These are phyloP conservation scores for Colletotrichum zoysiae DNA, from an alignment of 2,329 filamentous ascomycete species.

Conservation along the genomic window DNA sequence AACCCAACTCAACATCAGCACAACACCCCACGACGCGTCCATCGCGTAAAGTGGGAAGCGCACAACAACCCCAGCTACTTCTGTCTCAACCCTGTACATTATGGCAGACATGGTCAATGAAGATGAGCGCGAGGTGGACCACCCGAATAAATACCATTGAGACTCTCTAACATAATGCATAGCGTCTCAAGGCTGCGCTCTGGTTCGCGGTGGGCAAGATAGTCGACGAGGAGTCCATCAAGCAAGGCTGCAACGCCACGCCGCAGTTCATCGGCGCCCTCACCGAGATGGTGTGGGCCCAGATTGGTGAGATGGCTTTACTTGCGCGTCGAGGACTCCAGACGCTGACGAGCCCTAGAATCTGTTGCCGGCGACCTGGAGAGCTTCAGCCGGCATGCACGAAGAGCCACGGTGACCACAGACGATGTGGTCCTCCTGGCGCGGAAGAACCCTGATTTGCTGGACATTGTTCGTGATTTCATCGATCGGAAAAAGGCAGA, in stretches of 20 bases:
- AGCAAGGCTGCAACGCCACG: constrained; percentile 84
- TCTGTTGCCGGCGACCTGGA: constrained; percentile 69
- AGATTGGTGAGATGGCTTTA: constrained; percentile 66
- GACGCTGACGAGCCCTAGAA: constrained; percentile 53
- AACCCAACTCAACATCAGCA: background rate
- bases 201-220: constrained; percentile 90
- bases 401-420: constrained; percentile 81
- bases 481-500: constrained; percentile 71
- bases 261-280: constrained; percentile 90
- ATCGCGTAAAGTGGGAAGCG: constrained; percentile 39
- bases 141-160: background rate
- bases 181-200: constrained; percentile 87
- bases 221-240: constrained; percentile 85
- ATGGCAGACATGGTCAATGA: constrained; percentile 52
- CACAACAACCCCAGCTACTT: background rate
- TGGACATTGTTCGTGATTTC: constrained; percentile 78
- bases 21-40: constrained; percentile 21
- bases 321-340: background rate
- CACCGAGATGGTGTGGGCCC: constrained; percentile 88
- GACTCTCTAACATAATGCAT: constrained; percentile 8
- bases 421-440: constrained; percentile 91
- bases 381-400: constrained; percentile 78
- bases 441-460: constrained; percentile 86
- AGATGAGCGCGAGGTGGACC: constrained; percentile 53
- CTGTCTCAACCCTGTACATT: constrained; percentile 13